Percentiles rank a stretch among this genome's conserved stretches.
Evolutionary conservation across 495 filamentous ascomycete genomes (phyloP).

Genomic region (Neurospora sp.): DNA sequence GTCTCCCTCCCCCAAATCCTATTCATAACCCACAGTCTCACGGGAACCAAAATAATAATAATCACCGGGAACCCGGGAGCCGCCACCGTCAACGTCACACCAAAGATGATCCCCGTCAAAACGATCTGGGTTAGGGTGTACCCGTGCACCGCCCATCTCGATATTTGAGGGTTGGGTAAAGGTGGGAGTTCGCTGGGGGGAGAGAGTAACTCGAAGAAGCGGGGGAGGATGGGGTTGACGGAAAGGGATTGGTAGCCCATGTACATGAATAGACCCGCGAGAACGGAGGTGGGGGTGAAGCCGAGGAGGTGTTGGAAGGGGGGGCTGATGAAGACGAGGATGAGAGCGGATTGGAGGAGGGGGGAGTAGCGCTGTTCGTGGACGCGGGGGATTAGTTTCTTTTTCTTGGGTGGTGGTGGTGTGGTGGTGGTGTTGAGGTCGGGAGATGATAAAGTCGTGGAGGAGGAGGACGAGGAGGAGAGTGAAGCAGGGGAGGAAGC

Average conservation of each 20-base stretch:
- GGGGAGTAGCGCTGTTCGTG: slow-evolving; percentile 63
- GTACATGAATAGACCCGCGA: slow-evolving; percentile 61
- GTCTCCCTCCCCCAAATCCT: slow-evolving; percentile 51
- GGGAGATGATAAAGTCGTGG: background rate
- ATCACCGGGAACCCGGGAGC: slow-evolving; percentile 59
- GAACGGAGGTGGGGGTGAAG: slow-evolving; percentile 56
- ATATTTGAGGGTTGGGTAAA: slow-evolving; percentile 26
- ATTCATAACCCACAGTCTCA: slow-evolving; percentile 54
- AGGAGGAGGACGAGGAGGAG: background rate
- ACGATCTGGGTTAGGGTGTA: slow-evolving; percentile 55
- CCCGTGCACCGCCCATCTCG: slow-evolving; percentile 45
- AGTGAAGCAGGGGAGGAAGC: background rate
- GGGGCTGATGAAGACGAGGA: slow-evolving; percentile 52
- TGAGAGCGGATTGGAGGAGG: slow-evolving; percentile 52
- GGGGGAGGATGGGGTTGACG: slow-evolving; percentile 57
- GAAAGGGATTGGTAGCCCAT: slow-evolving; percentile 66
- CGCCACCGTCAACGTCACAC: slow-evolving; percentile 52
- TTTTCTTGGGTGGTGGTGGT: background rate
- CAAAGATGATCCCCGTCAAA: slow-evolving; percentile 52
- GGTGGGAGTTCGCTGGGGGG: slow-evolving; percentile 54
- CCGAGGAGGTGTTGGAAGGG: slow-evolving; percentile 61
- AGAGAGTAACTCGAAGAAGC: slow-evolving; percentile 53
- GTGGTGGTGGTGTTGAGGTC: background rate
- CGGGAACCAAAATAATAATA: slow-evolving; percentile 56
- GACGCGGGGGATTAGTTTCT: slow-evolving; percentile 33